Base-by-base conservation (phyloP, 2,329 filamentous ascomycete genomes). In the Gaeumannomyces tritici region DNA sequence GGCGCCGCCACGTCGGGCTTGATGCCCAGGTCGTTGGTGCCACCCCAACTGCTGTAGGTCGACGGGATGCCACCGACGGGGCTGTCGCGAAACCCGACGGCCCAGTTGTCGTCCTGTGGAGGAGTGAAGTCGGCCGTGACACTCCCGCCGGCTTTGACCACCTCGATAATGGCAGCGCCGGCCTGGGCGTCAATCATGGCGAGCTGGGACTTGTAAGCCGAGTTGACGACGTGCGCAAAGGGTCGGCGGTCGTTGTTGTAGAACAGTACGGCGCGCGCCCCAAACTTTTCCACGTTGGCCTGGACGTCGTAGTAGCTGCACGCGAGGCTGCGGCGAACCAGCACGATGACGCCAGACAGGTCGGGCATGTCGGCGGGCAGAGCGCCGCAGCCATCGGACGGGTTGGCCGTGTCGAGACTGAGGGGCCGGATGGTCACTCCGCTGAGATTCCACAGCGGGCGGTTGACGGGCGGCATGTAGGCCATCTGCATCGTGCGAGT, bases 1-100 rank as follows among this genome's bases (percentile, higher is more conserved):
- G 77, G 76, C 1, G 76, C 72, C 15, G 74, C 74, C 59, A 79
- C 66, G 57, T 79, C 73, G 12, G 77, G 76, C 65, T 76, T 77
- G 60, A 78, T 69, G 61, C 74, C 71, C 7, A 78, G 69, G 60
- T 79, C 76, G 65, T 75, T 75, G 7, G 71, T 74, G 4, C 74
- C 74, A 11, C 77, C 77, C 77, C 77, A 80, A 42, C 72, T 73
- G 28, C 73, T 77, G 63, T 72, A 79, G 1, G 68, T 70, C 58
- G 70, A 73, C 21, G 77, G 68, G 27, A 73, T 73, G 1, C 75
- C 59, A 29, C 62, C 81, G 15, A 15, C 62, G 56, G 51, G 62
- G 54, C 55, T 47, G 51, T 63, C 54, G 58, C 68, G 26, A 24
- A 72, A 72, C 65, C 77, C 75, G 31, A 74, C 69, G 47, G 75